These are phyloP conservation scores for Chiua virens DNA, from an alignment of 768 basidiomycete species.

Conservation along the genomic window DNA sequence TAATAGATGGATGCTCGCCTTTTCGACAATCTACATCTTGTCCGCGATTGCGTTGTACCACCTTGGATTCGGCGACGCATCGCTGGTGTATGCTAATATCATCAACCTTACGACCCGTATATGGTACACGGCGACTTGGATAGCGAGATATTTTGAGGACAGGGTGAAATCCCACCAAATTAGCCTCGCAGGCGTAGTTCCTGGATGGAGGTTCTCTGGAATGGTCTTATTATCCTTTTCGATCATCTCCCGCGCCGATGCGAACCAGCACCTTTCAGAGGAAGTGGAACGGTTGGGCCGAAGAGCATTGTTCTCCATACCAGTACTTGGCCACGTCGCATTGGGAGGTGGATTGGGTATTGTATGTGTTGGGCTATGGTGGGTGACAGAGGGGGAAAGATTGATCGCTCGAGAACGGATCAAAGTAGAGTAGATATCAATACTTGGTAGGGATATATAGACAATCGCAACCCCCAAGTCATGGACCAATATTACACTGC, in stretches of 20 bases:
- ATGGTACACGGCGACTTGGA: slow-evolving; percentile 55
- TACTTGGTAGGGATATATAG: neutral
- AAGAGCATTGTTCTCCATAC: slow-evolving; percentile 19
- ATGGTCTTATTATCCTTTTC: slow-evolving; percentile 24
- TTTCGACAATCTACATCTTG: slow-evolving; percentile 66
- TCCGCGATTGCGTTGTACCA: slow-evolving; percentile 49
- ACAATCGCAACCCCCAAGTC: too few species aligned
- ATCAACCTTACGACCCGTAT: slow-evolving; percentile 64
- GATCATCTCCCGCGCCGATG: slow-evolving; percentile 18
- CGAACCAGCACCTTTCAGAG: slow-evolving; percentile 14
- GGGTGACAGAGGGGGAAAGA: slow-evolving; percentile 28
- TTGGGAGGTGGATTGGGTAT: slow-evolving; percentile 28
- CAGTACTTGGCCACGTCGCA: slow-evolving; percentile 24
- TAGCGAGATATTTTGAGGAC: slow-evolving; percentile 44
- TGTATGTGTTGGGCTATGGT: slow-evolving; percentile 28
- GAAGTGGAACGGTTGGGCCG: slow-evolving; percentile 14
- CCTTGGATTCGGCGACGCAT: slow-evolving; percentile 57
- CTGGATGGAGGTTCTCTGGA: slow-evolving; percentile 28
- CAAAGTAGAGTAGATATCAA: slow-evolving; percentile 21
- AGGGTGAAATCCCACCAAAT: slow-evolving; percentile 14
- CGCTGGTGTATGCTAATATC: slow-evolving; percentile 77
- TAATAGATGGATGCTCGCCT: slow-evolving; percentile 72
- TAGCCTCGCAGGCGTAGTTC: slow-evolving; percentile 13
- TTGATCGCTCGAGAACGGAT: slow-evolving; percentile 18
- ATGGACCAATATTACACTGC: slow-evolving; percentile 16